Evolutionary conservation across 345 rosid species (phyloP).

Genomic region (Aethionema arabicum): DNA sequence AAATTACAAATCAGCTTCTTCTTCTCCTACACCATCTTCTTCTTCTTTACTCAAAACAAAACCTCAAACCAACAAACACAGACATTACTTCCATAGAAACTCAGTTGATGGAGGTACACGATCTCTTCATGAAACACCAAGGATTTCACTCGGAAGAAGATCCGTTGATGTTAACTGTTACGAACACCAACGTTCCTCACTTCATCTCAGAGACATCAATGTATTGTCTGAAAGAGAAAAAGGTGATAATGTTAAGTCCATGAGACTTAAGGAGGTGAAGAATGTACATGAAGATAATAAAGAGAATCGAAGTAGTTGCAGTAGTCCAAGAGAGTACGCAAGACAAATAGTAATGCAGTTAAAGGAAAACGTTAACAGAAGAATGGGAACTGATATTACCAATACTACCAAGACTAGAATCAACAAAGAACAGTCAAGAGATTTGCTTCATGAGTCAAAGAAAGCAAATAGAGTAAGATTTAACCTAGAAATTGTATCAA

Average conservation of each 20-base stretch:
- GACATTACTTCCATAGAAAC: conserved; percentile 40
- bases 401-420: conserved; percentile 39
- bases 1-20: conserved; percentile 45
- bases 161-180: conserved; percentile 58
- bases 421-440: conserved; percentile 46
- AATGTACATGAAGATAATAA: conserved; percentile 50
- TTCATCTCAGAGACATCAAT: conserved; percentile 60
- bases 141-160: conserved; percentile 72
- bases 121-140: conserved; percentile 82
- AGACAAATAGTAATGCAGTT: conserved; percentile 79
- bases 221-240: conserved; percentile 33
- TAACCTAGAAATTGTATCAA: no score
- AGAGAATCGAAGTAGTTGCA: conserved; percentile 42
- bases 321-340: conserved; percentile 55
- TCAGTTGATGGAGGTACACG: conserved; percentile 52
- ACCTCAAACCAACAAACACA: conserved; percentile 33
- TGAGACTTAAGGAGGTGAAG: conserved; percentile 50
- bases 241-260: conserved; percentile 31
- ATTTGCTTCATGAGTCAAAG: conserved; percentile 48
- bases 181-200: conserved; percentile 63
- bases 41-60: conserved; percentile 19
- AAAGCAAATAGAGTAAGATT: no score
- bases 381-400: conserved; percentile 76
- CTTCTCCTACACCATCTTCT: conserved; percentile 40
- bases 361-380: conserved; percentile 58